These are phyloP conservation scores for Fusarium chlamydosporum DNA, from an alignment of 2,329 filamentous ascomycete genomes.

Conservation along the genomic window DNA sequence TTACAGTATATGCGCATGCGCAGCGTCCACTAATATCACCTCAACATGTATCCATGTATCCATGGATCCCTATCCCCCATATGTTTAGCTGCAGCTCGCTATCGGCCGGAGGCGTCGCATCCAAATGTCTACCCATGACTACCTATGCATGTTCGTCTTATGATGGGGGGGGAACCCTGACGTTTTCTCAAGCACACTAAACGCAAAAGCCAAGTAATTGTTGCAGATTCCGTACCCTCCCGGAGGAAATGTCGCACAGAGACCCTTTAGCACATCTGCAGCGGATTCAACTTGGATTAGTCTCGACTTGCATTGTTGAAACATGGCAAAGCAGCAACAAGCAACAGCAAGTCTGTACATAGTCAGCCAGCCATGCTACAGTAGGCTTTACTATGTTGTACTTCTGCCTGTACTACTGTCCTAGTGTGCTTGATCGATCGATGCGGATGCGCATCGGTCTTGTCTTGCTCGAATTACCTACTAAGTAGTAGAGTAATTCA, in stretches of 20 bases:
- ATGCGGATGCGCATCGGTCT: background rate
- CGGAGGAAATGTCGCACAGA: slow-evolving; percentile 15
- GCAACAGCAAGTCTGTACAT: background rate
- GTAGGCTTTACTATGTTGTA: background rate
- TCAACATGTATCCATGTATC: background rate
- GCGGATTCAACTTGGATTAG: slow-evolving; percentile 9
- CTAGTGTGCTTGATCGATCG: background rate
- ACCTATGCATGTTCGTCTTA: slow-evolving; percentile 20
- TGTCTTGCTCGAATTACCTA: background rate
- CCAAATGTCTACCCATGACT: slow-evolving; percentile 24
- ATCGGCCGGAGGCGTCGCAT: slow-evolving; percentile 44
- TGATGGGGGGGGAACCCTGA: slow-evolving; percentile 21
- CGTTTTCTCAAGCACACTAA: slow-evolving; percentile 35
- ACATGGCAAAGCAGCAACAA: slow-evolving; percentile 11
- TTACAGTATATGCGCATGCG: slow-evolving; percentile 7
- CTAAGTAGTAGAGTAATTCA: background rate
- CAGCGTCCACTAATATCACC: slow-evolving; percentile 4
- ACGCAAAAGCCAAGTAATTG: slow-evolving; percentile 15
- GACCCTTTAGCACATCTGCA: slow-evolving; percentile 15
- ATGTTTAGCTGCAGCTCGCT: slow-evolving; percentile 46
- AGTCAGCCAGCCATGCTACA: background rate
- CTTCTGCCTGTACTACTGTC: slow-evolving; percentile 6
- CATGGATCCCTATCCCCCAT: slow-evolving; percentile 20
- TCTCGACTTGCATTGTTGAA: slow-evolving; percentile 22
- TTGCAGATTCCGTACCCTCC: slow-evolving; percentile 26